A percentile compares a stretch with the other conserved stretches of the same genome.
Conservation (phyloP, 2,329 filamentous ascomycete genomes). For the Curvularia hawaiiensis region DNA sequence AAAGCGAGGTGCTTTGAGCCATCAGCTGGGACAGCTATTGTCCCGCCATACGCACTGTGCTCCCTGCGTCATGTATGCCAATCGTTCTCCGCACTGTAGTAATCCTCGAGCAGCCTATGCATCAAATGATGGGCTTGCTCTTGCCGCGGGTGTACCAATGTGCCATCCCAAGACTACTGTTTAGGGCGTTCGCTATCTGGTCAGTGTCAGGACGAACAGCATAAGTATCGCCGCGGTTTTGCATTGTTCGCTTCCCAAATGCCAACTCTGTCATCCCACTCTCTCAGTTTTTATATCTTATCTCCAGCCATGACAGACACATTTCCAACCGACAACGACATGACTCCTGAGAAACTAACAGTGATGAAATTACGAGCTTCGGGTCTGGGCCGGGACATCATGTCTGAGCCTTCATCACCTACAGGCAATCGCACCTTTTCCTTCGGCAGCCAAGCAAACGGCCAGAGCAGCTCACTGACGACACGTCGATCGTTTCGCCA, state of each 20-base stretch:
- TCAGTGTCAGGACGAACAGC: slow-evolving; percentile 1
- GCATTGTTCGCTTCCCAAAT: not conserved
- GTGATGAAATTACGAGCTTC: slow-evolving; percentile 31
- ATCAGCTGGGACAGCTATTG: slow-evolving; percentile 4
- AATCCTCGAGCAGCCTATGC: slow-evolving; percentile 6
- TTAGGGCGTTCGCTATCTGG: not conserved
- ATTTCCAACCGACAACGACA: slow-evolving; percentile 13
- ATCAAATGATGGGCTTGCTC: slow-evolving; percentile 1
- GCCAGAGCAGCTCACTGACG: slow-evolving; percentile 17
- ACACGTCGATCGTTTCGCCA: slow-evolving; percentile 25
- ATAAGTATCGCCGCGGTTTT: slow-evolving; percentile 13
- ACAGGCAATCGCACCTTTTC: slow-evolving; percentile 18
- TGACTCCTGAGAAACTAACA: slow-evolving; percentile 30
- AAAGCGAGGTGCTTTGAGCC: slow-evolving; percentile 1
- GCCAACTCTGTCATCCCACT: not conserved
- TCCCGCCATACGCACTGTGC: not conserved
- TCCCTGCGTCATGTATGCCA: slow-evolving; percentile 8
- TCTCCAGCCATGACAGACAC: slow-evolving; percentile 9
- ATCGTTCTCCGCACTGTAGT: not conserved
- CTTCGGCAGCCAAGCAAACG: slow-evolving; percentile 11
- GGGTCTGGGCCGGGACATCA: slow-evolving; percentile 27
- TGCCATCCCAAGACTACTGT: not conserved
- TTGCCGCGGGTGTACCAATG: not conserved
- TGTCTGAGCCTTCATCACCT: slow-evolving; percentile 30
- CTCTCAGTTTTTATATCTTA: not conserved